Evolutionary conservation across 108 stramenopile species (phyloP).

Genomic region (Epipyxis sp.): DNA sequence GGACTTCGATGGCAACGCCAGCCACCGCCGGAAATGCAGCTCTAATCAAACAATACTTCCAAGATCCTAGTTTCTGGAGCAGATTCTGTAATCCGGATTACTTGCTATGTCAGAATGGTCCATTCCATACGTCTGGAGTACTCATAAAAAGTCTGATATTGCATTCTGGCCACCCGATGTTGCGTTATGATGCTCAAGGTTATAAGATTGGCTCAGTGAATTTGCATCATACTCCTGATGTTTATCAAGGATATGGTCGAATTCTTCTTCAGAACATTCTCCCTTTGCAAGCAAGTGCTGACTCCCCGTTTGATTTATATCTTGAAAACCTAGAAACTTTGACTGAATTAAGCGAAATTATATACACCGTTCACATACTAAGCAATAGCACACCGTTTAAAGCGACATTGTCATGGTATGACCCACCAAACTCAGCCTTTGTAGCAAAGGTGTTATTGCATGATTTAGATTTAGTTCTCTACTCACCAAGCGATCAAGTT

Average conservation of each 20-base stretch:
- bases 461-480: slow-evolving; percentile 62
- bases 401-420: slow-evolving; percentile 66
- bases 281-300: slow-evolving; percentile 27
- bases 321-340: slow-evolving; percentile 41
- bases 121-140: slow-evolving; percentile 60
- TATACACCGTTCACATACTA: slow-evolving; percentile 35
- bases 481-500: slow-evolving; percentile 37
- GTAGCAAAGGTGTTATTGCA: slow-evolving; percentile 62
- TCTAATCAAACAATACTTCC: slow-evolving; percentile 70
- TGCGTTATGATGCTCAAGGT: slow-evolving; percentile 46
- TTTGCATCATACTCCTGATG: slow-evolving; percentile 42
- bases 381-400: slow-evolving; percentile 37
- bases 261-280: slow-evolving; percentile 41
- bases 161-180: slow-evolving; percentile 53
- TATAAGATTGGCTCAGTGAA: slow-evolving; percentile 52
- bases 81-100: slow-evolving; percentile 38
- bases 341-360: slow-evolving; percentile 35
- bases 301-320: slow-evolving; percentile 36
- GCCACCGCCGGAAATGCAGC: slow-evolving; percentile 70
- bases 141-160: slow-evolving; percentile 70
- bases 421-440: slow-evolving; percentile 56
- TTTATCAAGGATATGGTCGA: slow-evolving; percentile 33
- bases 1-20: slow-evolving; percentile 71
- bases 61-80: slow-evolving; percentile 36
- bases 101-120: slow-evolving; percentile 45